Percentiles rank a stretch among this genome's conserved stretches.
Conservation (phyloP, 1,139 yeast genomes). For the Keqinozyma sinolaborantium region DNA sequence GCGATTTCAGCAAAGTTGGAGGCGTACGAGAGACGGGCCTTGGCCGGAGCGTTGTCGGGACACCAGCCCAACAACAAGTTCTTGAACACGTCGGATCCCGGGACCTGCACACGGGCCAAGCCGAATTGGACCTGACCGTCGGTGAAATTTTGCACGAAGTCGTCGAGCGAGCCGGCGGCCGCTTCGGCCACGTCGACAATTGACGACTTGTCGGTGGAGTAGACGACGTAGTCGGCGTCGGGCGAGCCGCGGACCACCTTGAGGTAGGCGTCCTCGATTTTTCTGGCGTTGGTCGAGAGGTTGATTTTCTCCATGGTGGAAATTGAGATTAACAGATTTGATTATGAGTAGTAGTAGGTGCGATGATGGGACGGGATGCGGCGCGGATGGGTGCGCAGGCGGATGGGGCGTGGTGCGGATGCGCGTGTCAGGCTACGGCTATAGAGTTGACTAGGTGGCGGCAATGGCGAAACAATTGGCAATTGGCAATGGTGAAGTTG, state of each 20-base stretch:
- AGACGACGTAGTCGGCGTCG: constrained; percentile 56
- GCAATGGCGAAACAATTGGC: too few relatives aligned
- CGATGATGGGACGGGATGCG: too few relatives aligned
- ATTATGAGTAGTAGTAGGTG: too few relatives aligned
- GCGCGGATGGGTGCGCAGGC: too few relatives aligned
- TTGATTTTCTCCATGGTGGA: constrained; percentile 52
- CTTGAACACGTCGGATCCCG: constrained; percentile 85
- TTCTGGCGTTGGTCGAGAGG: constrained; percentile 54
- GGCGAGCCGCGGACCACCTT: constrained; percentile 62
- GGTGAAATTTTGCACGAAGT: constrained; percentile 76
- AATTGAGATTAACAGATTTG: too few relatives aligned
- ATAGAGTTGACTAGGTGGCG: too few relatives aligned
- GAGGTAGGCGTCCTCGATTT: constrained; percentile 61
- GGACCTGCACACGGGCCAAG: constrained; percentile 80
- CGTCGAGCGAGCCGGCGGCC: constrained; percentile 67
- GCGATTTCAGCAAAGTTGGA: constrained; percentile 73
- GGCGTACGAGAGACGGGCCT: constrained; percentile 71
- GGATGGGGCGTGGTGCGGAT: too few relatives aligned
- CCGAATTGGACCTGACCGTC: constrained; percentile 93
- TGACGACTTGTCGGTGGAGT: constrained; percentile 56
- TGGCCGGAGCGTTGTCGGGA: constrained; percentile 80
- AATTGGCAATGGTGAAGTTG: too few relatives aligned
- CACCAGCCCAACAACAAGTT: constrained; percentile 90
- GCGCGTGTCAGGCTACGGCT: too few relatives aligned
- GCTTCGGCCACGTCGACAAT: constrained; percentile 55